Evolutionary conservation across 305 asterid species (phyloP), one percentile per base, ranked within the genome.

Genomic region (Fraxinus latifolia): DNA sequence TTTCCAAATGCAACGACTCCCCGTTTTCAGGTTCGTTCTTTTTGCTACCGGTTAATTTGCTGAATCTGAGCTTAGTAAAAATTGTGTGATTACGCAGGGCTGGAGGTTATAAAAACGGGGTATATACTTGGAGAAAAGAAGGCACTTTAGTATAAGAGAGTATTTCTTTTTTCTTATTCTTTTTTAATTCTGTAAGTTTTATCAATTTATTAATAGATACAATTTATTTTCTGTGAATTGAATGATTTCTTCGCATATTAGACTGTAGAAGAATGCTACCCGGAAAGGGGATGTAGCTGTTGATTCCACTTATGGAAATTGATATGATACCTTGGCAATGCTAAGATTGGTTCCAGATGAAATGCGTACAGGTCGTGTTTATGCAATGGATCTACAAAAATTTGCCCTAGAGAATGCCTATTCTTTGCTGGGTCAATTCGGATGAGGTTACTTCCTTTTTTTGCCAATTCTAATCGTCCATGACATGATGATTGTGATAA

Each of bases 251-350:
- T 25, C 65, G 76, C 79, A 29, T 78, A 70, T 80, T 39, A 2
- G 50, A 42, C 91, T 92, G 74, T 95, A 98, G 99, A 92, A 88
- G 86, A 92, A 90, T 81, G 87, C 91, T 37, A 91, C 94, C 5
- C 78, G 86, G 81, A 94, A 90, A 87, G 97, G 99, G 78, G 99
- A 94, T 74, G 82, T 85, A 78, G 98, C 92, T 78, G 81, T 95
- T 65, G 99, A 94, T 47, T 97, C 99, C 82, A 95, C 99, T 42
- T 95, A 98, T 82, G 99, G 99, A 78, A 95, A 94, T 82, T 98
- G 99, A 77, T 83, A 91, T 5, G 99, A 95, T 87, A 89, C 99
- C 33, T 83, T 95, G 25, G 97, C 97, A 50, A 83, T 95, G 90
- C 85, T 90, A 8, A 90, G 87, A 76, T 82, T 94, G 83, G 86